These are phyloP conservation scores for Gossypium anomalum DNA, from an alignment of 345 rosid species.

Conservation along the genomic window DNA sequence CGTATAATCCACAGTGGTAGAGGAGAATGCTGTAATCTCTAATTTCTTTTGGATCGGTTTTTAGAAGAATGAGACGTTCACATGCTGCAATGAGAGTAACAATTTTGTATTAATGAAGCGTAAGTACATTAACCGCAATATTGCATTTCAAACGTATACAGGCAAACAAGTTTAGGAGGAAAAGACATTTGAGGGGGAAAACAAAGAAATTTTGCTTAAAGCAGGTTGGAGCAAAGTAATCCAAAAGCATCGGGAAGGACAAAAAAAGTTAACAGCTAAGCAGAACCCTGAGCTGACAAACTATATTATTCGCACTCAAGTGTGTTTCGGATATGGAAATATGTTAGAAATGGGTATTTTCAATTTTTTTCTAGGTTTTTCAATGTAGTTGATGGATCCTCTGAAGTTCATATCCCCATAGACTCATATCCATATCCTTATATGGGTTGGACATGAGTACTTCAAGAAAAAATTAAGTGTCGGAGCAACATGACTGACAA, in stretches of 20 bases:
- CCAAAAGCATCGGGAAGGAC: not conserved
- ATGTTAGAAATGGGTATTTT: not conserved
- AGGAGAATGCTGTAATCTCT: conserved; percentile 69
- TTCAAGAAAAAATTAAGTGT: no score
- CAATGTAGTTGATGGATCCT: no score
- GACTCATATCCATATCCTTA: no score
- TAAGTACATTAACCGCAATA: not conserved
- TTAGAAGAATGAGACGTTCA: conserved; percentile 56
- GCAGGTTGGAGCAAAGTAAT: not conserved
- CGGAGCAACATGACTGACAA: no score
- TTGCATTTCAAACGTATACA: not conserved
- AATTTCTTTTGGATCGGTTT: conserved; percentile 44
- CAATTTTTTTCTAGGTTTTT: not conserved
- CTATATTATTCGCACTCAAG: not conserved
- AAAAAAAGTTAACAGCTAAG: not conserved
- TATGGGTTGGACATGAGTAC: no score
- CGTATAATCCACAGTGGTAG: conserved; percentile 58
- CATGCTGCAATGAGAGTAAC: conserved; percentile 41
- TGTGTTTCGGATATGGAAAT: not conserved
- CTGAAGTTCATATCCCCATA: no score
- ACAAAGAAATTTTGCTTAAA: not conserved
- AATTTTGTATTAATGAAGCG: not conserved
- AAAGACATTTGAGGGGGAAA: not conserved
- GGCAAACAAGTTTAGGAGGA: not conserved
- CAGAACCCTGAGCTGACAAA: not conserved